These are phyloP conservation scores for Fusarium torreyae DNA, from an alignment of 2,329 filamentous ascomycete species.

Conservation along the genomic window DNA sequence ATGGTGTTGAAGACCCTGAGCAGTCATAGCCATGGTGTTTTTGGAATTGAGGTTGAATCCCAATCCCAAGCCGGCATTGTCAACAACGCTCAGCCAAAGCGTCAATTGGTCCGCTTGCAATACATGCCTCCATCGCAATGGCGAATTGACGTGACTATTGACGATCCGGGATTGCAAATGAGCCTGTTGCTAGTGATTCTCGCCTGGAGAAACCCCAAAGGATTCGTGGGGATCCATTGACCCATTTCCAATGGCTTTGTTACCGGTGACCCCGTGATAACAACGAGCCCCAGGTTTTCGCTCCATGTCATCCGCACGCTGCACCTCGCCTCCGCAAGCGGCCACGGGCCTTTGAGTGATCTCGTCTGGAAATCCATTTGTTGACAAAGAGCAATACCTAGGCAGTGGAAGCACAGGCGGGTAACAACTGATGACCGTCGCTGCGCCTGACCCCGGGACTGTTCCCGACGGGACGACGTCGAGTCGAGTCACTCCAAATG, in stretches of 20 bases:
- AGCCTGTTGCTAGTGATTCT: constrained; percentile 37
- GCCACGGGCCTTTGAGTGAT: constrained; percentile 41
- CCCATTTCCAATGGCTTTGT: constrained; percentile 27
- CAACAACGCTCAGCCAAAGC: constrained; percentile 14
- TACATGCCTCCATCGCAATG: constrained; percentile 27
- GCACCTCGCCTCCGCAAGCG: constrained; percentile 49
- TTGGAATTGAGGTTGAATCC: constrained; percentile 34
- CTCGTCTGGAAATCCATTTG: constrained; percentile 36
- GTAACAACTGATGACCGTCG: constrained; percentile 44
- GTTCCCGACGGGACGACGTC: constrained; percentile 38
- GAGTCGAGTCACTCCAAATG: constrained; percentile 30
- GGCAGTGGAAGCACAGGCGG: constrained; percentile 33
- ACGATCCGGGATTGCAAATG: constrained; percentile 41
- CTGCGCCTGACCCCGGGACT: constrained; percentile 45
- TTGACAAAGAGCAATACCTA: constrained; percentile 14
- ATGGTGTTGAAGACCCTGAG: constrained; percentile 19
- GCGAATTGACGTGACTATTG: constrained; percentile 42
- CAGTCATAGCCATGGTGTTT: constrained; percentile 16
- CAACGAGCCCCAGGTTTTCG: constrained; percentile 47
- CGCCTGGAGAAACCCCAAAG: constrained; percentile 28
- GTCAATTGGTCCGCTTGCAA: constrained; percentile 43
- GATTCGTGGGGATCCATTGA: constrained; percentile 35
- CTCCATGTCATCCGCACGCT: constrained; percentile 47
- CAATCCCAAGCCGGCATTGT: constrained; percentile 31
- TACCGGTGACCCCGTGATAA: constrained; percentile 46